Evolutionary conservation across 2,329 filamentous ascomycete species (phyloP).

Genomic region (Sporothrix schenckii): DNA sequence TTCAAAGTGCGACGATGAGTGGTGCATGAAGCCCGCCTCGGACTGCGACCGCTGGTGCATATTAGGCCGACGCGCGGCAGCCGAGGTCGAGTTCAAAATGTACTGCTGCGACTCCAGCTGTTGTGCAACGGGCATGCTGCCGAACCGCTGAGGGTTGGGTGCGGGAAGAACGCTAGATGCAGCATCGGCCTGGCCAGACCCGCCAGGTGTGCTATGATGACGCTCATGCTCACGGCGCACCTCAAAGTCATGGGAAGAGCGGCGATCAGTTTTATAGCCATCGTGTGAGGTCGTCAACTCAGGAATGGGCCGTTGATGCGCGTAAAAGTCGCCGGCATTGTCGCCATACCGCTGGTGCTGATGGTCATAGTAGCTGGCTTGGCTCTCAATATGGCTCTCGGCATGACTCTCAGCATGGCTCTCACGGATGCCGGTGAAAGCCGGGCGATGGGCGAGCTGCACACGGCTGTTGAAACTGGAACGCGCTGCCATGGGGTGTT

Average conservation of each 20-base stretch:
- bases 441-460: slow-evolving; percentile 41
- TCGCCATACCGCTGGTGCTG: slow-evolving; percentile 1
- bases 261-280: neutral
- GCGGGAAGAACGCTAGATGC: slow-evolving; percentile 29
- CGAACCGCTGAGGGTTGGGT: slow-evolving; percentile 27
- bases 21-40: slow-evolving; percentile 30
- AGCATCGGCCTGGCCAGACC: neutral
- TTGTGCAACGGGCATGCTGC: slow-evolving; percentile 20
- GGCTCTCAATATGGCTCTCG: neutral
- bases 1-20: slow-evolving; percentile 4
- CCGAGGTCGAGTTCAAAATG: slow-evolving; percentile 15
- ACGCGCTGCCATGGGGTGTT: slow-evolving; percentile 35
- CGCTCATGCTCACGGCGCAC: slow-evolving; percentile 3
- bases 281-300: neutral
- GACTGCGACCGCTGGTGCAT: slow-evolving; percentile 37
- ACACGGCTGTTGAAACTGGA: slow-evolving; percentile 35
- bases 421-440: slow-evolving; percentile 45
- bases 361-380: neutral
- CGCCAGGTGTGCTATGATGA: neutral
- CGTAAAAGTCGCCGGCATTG: neutral
- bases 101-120: slow-evolving; percentile 30
- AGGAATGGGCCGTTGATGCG: neutral
- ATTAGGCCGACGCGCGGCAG: slow-evolving; percentile 1
- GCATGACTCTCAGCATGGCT: slow-evolving; percentile 35
- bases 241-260: slow-evolving; percentile 17